These are phyloP conservation scores for Phytophthora idaei DNA, from an alignment of 352 stramenopile species.

Conservation along the genomic window DNA sequence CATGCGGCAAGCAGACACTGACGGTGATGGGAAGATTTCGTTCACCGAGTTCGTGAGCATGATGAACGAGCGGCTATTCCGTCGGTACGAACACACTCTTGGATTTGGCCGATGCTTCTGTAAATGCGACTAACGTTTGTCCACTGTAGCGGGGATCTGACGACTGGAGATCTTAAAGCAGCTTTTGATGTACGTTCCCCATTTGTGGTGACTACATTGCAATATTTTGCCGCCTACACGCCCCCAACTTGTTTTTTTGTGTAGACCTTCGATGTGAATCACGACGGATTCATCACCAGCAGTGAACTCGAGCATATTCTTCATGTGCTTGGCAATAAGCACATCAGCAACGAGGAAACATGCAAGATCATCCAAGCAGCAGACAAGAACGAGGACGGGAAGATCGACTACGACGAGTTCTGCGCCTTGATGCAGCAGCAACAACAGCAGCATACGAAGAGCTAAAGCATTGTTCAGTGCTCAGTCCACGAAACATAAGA, in stretches of 20 bases:
- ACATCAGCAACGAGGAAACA: slow-evolving; percentile 50
- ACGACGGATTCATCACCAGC: slow-evolving; percentile 74
- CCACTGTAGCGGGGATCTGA: slow-evolving; percentile 53
- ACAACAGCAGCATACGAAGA: slow-evolving; percentile 5
- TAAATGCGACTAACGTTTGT: slow-evolving; percentile 3
- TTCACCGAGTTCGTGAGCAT: slow-evolving; percentile 81
- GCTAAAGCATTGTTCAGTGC: slow-evolving; percentile 3
- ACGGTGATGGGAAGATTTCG: slow-evolving; percentile 78
- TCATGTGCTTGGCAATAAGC: slow-evolving; percentile 58
- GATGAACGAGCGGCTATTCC: slow-evolving; percentile 78
- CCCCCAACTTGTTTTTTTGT: slow-evolving; percentile 1
- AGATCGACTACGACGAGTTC: slow-evolving; percentile 91
- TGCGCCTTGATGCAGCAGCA: slow-evolving; percentile 58
- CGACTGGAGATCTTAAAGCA: slow-evolving; percentile 56
- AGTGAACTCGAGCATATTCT: slow-evolving; percentile 71
- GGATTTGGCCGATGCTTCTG: background rate
- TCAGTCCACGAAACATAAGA: background rate
- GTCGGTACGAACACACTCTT: slow-evolving; percentile 34
- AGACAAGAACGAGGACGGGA: slow-evolving; percentile 84
- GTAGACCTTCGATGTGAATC: slow-evolving; percentile 73
- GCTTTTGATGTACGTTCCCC: slow-evolving; percentile 55
- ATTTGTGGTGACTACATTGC: background rate
- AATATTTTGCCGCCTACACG: background rate
- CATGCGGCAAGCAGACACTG: slow-evolving; percentile 68
- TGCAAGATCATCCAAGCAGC: slow-evolving; percentile 70